Evolutionary conservation across 2,329 filamentous ascomycete species (phyloP).

Genomic region (Penicillium sp.): DNA sequence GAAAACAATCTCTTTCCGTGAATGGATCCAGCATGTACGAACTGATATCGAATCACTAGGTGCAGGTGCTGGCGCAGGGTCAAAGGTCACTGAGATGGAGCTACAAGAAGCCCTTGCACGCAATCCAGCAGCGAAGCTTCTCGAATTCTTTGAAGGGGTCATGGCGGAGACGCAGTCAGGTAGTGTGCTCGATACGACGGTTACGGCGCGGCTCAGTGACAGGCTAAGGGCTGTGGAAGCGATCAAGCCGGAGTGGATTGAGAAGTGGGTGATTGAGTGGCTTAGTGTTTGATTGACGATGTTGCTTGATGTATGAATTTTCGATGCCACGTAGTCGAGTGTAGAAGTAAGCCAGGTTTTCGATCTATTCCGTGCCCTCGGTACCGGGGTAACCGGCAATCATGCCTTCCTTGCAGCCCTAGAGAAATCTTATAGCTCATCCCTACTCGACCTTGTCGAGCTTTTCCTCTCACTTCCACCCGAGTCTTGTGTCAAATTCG

Average conservation of each 20-base stretch:
- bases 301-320: too few relatives aligned
- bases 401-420: too few relatives aligned
- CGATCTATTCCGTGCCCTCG: too few relatives aligned
- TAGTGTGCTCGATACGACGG: conserved; percentile 23
- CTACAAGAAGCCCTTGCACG: not conserved
- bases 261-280: conserved; percentile 44
- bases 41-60: not conserved
- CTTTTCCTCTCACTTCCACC: too few relatives aligned
- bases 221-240: conserved; percentile 32
- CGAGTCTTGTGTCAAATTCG: too few relatives aligned
- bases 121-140: not conserved
- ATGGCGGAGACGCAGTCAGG: not conserved
- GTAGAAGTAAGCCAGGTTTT: too few relatives aligned
- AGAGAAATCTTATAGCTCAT: not conserved
- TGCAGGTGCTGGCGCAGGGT: too few relatives aligned
- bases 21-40: conserved; percentile 2
- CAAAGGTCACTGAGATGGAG: not conserved
- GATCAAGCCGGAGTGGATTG: conserved; percentile 39
- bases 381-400: too few relatives aligned
- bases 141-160: conserved; percentile 1
- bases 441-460: too few relatives aligned
- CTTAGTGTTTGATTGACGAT: not conserved
- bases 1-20: not conserved
- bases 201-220: conserved; percentile 28
- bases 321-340: too few relatives aligned